A percentile compares a stretch with the other conserved stretches of the same genome.
These are phyloP conservation scores for Tillandsia leiboldiana DNA, from an alignment of 176 grass and related monocot genomes.

Conservation along the genomic window DNA sequence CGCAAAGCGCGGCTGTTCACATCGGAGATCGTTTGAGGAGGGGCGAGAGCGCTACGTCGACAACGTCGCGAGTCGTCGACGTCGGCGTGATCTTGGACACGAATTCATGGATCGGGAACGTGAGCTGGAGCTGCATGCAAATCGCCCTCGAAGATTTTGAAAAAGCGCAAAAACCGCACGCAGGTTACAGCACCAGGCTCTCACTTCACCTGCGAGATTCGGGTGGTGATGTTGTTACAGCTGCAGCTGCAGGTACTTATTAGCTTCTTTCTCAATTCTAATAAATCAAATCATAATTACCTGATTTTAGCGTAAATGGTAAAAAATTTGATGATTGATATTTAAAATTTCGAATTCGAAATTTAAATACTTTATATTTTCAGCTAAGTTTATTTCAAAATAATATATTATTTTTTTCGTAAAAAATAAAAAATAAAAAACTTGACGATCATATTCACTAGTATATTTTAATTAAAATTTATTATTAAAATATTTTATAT, in stretches of 20 bases:
- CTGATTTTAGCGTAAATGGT: too few species aligned
- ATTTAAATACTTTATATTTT: too few species aligned
- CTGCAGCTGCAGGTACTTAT: constrained; percentile 40
- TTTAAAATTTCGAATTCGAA: too few species aligned
- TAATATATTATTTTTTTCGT: too few species aligned
- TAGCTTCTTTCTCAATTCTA: background rate
- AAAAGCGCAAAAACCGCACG: constrained; percentile 4
- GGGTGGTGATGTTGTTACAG: constrained; percentile 22
- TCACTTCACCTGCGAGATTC: constrained; percentile 38
- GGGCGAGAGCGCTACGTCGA: background rate
- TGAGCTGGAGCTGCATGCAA: constrained; percentile 32
- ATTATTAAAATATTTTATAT: too few species aligned
- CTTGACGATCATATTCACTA: too few species aligned
- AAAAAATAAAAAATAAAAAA: too few species aligned
- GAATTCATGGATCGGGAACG: constrained; percentile 21
- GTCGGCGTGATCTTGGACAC: constrained; percentile 49
- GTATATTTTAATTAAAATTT: too few species aligned
- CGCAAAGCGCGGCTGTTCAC: constrained; percentile 1
- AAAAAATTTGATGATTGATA: background rate
- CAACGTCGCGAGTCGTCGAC: constrained; percentile 16
- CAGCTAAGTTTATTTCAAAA: too few species aligned
- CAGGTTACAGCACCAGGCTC: constrained; percentile 27
- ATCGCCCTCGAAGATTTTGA: constrained; percentile 65
- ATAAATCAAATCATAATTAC: too few species aligned
- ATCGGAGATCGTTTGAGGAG: background rate